Base-by-base conservation (phyloP, 345 rosid species). In the Salix exigua region DNA sequence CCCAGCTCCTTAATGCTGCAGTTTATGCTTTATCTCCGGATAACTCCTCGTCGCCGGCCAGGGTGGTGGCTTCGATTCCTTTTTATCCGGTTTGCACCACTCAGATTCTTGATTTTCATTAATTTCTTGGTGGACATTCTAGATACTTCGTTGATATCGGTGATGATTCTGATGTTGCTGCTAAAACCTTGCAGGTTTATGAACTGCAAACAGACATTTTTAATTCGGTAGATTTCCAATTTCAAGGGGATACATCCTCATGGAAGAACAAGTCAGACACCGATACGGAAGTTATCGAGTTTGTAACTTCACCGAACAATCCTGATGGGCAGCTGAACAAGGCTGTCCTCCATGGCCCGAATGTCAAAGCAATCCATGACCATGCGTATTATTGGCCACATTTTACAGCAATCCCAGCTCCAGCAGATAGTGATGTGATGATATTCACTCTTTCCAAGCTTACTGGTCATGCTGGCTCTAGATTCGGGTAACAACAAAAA, bases 281-380 rank as follows among this genome's bases (percentile, higher is more conserved):
- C 7, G 46, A 60, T 4, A 71, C 33, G 40, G 51, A 82, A 42
- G 30, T 87, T 16, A 80, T 93, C 68, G 97, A 93, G 80, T 78
- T 93, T 63, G 97, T 90, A 2, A 90, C 97, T 30, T 84, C 94
- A 55, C 98, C 98, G 0, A 90, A 89, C 83, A 93, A 93, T 80
- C 98, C 98, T 9, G 92, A 89, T 73, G 98, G 97, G 10, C 78
- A 75, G 70, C 37, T 83, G 69, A 89, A 88, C 21, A 70, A 78
- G 74, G 87, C 89, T 13, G 71, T 91, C 82, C 86, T 93, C 68
- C 48, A 80, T 3, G 97, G 89, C 26, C 78, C 90, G 10, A 78
- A 86, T 77, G 88, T 78, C 19, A 91, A 83, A 82, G 51, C 78
- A 55, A 81, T 93, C 10, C 65, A 91, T 64, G 97, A 93, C 77